Base-by-base conservation (phyloP, 2,329 filamentous ascomycete genomes). In the Westerdykella sp. region DNA sequence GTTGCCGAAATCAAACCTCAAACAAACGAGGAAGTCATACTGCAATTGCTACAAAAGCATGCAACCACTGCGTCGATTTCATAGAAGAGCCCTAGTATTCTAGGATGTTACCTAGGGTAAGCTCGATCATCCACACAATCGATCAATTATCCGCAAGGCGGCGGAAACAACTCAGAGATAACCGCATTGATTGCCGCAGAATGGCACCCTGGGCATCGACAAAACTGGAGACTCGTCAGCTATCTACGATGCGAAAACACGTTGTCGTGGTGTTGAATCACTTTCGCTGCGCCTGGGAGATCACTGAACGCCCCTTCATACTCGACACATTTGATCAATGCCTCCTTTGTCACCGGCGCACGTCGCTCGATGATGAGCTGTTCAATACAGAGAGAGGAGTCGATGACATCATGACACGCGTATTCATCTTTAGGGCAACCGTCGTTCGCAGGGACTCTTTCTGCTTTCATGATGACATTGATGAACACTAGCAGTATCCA, bases 191-290 rank as follows among this genome's bases (percentile, higher is more conserved):
- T 57, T n/a, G 44, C 37, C 25, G 41, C 34, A 14, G 49, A 42
- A 50, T 57, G 54, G 31, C 54, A 57, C 9, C 54, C 54, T 15
- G 53, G 44, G 37, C 54, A 57, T 43, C 54, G 50, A 45, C 53
- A 57, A 14, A 42, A 46, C 54, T 57, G n/a, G 22, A 42, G 18
- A 40, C 28, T 25, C n/a, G 30, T 47, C 25, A 48, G 39, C 43
- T 22, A 21, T 45, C 31, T 38, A 31, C 25, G 14, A 16, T 37
- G 18, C 18, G 4, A 21, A 21, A 34, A n/a, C 10, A 15, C 6
- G 12, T 34, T 40, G 23, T 7, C 12, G 38, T 18, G n/a, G 18
- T 14, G 36, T 42, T 34, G 23, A 25, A 48, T 43, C 42, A 57
- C 54, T 45, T 57, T 57, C 2, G 45, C 34, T 41, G 51, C 49